Conservation (phyloP, 148 eudicot genomes). For the Beta vulgaris region DNA sequence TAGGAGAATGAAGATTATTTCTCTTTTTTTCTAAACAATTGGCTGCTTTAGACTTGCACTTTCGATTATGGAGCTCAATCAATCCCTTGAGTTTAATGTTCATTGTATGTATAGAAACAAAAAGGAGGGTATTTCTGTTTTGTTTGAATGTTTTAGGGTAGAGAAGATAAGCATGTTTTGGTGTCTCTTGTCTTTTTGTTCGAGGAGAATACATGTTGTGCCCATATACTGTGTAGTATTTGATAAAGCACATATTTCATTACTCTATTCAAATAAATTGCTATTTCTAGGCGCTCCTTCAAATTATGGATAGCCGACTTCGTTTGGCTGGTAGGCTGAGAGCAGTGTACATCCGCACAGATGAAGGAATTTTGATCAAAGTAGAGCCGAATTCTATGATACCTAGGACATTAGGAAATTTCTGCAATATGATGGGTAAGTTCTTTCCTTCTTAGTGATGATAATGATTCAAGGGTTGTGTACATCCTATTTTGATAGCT, state of each 20-base stretch:
- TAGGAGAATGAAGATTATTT: not conserved
- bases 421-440: slow-evolving; percentile 25
- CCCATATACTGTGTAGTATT: not conserved
- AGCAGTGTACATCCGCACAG: slow-evolving; percentile 27
- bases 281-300: slow-evolving; percentile 17
- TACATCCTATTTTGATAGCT: not conserved
- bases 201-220: not conserved
- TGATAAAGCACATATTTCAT: not conserved
- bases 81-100: not conserved
- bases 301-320: slow-evolving; percentile 25
- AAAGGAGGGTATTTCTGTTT: too few species aligned
- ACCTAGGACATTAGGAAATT: slow-evolving; percentile 5
- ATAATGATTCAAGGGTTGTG: not conserved
- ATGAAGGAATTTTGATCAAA: slow-evolving; percentile 20
- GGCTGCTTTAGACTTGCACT: not conserved
- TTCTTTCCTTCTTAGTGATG: not conserved
- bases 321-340: slow-evolving; percentile 27
- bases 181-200: not conserved
- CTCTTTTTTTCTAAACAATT: not conserved
- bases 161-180: too few species aligned
- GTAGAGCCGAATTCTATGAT: slow-evolving; percentile 15
- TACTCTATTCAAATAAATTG: not conserved
- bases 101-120: too few species aligned
- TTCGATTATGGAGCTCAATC: not conserved
- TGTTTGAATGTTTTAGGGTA: too few species aligned